phyloP scores from a whole-genome alignment of 1,284 basidiomycete species.

The Taiwanofungus camphoratus region DNA sequence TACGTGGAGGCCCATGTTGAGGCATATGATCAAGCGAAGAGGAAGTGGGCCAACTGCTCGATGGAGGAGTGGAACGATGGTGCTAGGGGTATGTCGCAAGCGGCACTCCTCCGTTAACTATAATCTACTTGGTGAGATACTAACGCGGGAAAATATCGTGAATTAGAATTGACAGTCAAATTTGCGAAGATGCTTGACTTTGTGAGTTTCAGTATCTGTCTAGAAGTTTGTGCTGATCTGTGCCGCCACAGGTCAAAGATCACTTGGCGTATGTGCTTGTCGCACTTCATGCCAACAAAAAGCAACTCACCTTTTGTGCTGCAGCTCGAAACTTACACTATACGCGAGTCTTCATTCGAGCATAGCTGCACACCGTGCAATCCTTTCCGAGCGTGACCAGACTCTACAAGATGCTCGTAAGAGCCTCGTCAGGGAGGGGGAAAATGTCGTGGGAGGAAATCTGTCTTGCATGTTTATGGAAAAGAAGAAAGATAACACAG shows the following conservation, averaged over 20 bases:
- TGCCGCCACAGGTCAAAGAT: slow-evolving; percentile 23
- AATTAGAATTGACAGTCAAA: slow-evolving; percentile 17
- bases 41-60: slow-evolving; percentile 27
- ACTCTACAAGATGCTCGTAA: slow-evolving; percentile 19
- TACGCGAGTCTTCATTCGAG: slow-evolving; percentile 20
- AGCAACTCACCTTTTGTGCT: neutral
- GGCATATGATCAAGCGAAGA: slow-evolving; percentile 24
- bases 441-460: slow-evolving; percentile 19
- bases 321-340: slow-evolving; percentile 22
- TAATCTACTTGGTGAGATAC: neutral
- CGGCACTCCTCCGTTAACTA: too few species aligned
- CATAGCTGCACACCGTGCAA: slow-evolving; percentile 18
- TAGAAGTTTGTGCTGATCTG: neutral
- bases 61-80: slow-evolving; percentile 28
- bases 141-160: neutral
- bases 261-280: slow-evolving; percentile 23
- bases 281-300: neutral
- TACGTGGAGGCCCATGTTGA: slow-evolving; percentile 21
- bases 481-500: too few species aligned
- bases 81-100: slow-evolving; percentile 22
- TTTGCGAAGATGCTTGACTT: slow-evolving; percentile 25
- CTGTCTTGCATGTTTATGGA: neutral
- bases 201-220: slow-evolving; percentile 22
- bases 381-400: slow-evolving; percentile 20
- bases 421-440: slow-evolving; percentile 22